phyloP scores from a whole-genome alignment of 2,329 filamentous ascomycete genomes.

The Trematosphaeria pertusa region DNA sequence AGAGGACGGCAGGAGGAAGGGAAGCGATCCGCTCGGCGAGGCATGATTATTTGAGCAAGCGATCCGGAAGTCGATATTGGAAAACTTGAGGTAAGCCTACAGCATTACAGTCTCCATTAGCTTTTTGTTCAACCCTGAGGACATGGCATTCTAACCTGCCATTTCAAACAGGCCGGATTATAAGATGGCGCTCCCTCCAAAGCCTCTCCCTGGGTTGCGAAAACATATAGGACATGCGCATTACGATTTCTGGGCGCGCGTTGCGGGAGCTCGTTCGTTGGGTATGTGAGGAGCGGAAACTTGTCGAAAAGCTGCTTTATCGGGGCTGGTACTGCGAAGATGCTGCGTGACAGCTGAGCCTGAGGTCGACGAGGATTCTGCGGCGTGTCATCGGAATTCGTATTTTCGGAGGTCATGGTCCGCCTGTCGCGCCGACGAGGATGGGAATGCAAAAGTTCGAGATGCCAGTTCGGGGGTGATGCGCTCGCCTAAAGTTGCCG shows the following conservation, averaged over 20 bases:
- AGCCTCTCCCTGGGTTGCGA: constrained; percentile 71
- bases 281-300: constrained; percentile 81
- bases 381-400: constrained; percentile 12
- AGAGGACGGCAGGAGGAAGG: constrained; percentile 74
- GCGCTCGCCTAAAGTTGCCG: constrained; percentile 35
- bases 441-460: constrained; percentile 27
- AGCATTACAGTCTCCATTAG: constrained; percentile 15
- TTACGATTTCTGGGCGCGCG: constrained; percentile 59
- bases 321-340: constrained; percentile 69
- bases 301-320: constrained; percentile 83
- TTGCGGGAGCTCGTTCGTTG: constrained; percentile 75
- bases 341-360: constrained; percentile 26
- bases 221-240: constrained; percentile 75
- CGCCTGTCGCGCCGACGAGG: constrained; percentile 10
- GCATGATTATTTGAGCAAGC: constrained; percentile 88
- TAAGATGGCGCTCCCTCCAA: constrained; percentile 72
- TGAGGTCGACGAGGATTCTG: constrained; percentile 6
- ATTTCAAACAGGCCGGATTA: constrained; percentile 93
- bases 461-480: constrained; percentile 29
- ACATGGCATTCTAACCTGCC: constrained; percentile 81
- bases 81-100: constrained; percentile 85
- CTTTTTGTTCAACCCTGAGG: no score
- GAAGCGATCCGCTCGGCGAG: constrained; percentile 85
- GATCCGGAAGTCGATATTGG: constrained; percentile 70
- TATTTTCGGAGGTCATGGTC: constrained; percentile 31